Percentiles rank a stretch among this genome's conserved stretches.
Conservation (phyloP, 495 filamentous ascomycete species). For the Penicillium parvum region DNA sequence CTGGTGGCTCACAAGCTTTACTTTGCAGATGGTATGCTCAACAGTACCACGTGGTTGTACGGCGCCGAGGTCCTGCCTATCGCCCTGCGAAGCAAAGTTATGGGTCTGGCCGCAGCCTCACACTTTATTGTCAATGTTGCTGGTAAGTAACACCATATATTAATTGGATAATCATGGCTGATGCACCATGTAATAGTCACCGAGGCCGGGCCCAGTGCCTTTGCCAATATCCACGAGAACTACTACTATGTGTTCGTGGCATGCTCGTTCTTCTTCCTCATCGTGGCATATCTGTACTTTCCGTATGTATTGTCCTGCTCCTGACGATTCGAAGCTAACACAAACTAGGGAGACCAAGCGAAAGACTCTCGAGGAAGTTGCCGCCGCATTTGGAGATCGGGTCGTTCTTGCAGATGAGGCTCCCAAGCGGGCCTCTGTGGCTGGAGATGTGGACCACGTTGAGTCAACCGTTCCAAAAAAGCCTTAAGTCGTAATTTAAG, state of each 20-base stretch:
- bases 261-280: constrained; percentile 48
- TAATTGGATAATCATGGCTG: background rate
- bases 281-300: constrained; percentile 51
- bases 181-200: constrained; percentile 34
- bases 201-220: constrained; percentile 54
- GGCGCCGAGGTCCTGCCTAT: constrained; percentile 57
- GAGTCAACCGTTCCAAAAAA: constrained; percentile 7
- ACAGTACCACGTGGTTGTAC: constrained; percentile 58
- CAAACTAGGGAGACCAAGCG: constrained; percentile 45
- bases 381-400: constrained; percentile 52
- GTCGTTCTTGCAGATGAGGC: constrained; percentile 41
- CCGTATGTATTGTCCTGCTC: constrained; percentile 31
- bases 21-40: constrained; percentile 49
- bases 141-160: constrained; percentile 24
- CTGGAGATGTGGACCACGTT: constrained; percentile 25
- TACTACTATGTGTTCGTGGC: constrained; percentile 58
- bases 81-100: constrained; percentile 53
- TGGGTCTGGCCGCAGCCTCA: constrained; percentile 53
- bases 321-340: constrained; percentile 1
- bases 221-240: constrained; percentile 55
- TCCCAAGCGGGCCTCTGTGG: constrained; percentile 12
- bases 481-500: background rate
- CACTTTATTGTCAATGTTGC: constrained; percentile 59
- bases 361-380: constrained; percentile 57
- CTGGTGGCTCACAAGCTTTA: constrained; percentile 6